Base-by-base conservation (phyloP, 441 rosid species). In the Populus hybrid region DNA sequence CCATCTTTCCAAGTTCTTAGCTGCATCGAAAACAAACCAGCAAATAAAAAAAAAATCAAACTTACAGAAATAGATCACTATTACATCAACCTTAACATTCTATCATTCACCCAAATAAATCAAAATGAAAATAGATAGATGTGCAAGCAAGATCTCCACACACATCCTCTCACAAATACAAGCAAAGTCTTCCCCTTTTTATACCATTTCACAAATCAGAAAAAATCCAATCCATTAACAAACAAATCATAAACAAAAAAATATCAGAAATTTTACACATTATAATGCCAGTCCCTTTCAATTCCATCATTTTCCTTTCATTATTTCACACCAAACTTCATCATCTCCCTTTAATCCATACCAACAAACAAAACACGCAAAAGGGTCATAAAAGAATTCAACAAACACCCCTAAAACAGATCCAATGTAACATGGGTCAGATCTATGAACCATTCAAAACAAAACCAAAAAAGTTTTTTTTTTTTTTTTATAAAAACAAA, bases 1-100 rank as follows among this genome's bases (percentile, higher is more conserved):
- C 93, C 91, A 88, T 89, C 82, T 79, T 81, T 66, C 64, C 40
- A 14, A 14, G 57, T 46, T 46, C 57, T 46, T 46, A 46, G 57
- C 57, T 46, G 57, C 57, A 46, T 46, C 20, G 1, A 14, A 4
- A 46, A 46, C 18, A 46, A 46, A 14, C 14, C 57, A 46, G 7
- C 2, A 46, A 46, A 46, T 12, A 14, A 46, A 16, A 46, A 46
- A 14, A 46, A 5, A 12, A 40, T 38, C 12, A 40, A 10, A 40
- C 1, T 10, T 46, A 1, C 6, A 46, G 57, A 46, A 46, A 46
- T 46, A 46, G 57, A 46, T 46, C 57, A 14, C 57, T 14, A 14
- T 46, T 46, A 1, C 57, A 46, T 46, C 57, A 46, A 14, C 20
- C 57, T 46, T 14, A 46, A 46, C 57, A 46, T 46, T 4, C 20